A percentile compares a stretch with the other conserved stretches of the same genome.
Evolutionary conservation across 2,329 filamentous ascomycete genomes (phyloP).

Genomic region (Sporothrix mexicana): DNA sequence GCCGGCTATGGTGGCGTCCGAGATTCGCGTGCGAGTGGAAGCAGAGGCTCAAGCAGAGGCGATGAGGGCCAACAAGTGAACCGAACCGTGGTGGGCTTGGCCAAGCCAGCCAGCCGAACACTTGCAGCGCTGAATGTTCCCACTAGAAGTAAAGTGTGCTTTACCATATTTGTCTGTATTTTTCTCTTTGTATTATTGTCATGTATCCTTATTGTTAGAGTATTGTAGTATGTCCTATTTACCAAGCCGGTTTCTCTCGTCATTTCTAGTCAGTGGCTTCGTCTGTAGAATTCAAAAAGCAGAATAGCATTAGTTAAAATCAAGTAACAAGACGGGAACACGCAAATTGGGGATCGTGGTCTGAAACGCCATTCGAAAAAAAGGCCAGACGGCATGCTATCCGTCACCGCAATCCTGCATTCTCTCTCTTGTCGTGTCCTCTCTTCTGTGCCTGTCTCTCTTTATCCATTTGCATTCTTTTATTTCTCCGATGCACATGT

Average conservation of each 20-base stretch:
- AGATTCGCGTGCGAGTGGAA: not conserved
- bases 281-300: not conserved
- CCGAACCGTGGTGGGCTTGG: not conserved
- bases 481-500: slow-evolving; percentile 7
- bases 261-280: not conserved
- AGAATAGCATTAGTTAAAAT: not conserved
- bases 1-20: slow-evolving; percentile 18
- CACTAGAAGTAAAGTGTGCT: too few species aligned
- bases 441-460: not conserved
- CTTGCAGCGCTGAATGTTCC: too few species aligned
- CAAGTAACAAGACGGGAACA: not conserved
- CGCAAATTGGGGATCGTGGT: slow-evolving; percentile 1
- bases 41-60: slow-evolving; percentile 1
- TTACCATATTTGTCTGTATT: too few species aligned
- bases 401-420: not conserved
- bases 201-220: not conserved
- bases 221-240: not conserved
- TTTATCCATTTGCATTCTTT: not conserved
- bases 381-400: not conserved
- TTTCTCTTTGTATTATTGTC: not conserved
- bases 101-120: too few species aligned
- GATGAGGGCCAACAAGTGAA: not conserved
- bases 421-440: not conserved
- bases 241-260: not conserved
- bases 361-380: slow-evolving; percentile 3